Evolutionary conservation across 1,139 yeast species (phyloP).

Genomic region (Suhomyces bokatorum): DNA sequence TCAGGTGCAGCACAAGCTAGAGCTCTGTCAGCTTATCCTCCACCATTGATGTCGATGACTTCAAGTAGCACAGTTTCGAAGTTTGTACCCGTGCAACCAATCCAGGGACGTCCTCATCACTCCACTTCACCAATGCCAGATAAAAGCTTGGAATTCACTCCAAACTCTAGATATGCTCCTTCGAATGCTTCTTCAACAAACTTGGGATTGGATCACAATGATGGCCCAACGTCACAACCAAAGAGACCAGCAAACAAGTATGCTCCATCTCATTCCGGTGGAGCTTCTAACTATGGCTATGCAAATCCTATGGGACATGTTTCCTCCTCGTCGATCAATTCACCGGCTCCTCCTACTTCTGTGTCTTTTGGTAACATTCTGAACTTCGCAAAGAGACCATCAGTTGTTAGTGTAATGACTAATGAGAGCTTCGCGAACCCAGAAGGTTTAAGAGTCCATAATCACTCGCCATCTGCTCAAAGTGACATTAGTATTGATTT

Average conservation of each 20-base stretch:
- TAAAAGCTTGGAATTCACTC: slow-evolving; percentile 4
- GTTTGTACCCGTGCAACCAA: slow-evolving; percentile 20
- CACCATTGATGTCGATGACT: slow-evolving; percentile 17
- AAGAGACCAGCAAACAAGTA: slow-evolving; percentile 17
- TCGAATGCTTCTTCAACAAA: slow-evolving; percentile 27
- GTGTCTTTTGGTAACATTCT: slow-evolving; percentile 9
- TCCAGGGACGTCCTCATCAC: slow-evolving; percentile 4
- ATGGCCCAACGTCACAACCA: slow-evolving; percentile 12
- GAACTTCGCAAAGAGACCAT: slow-evolving; percentile 21
- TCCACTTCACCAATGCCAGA: slow-evolving; percentile 9
- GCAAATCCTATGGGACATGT: slow-evolving; percentile 19
- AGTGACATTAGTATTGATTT: slow-evolving; percentile 37
- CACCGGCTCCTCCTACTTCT: slow-evolving; percentile 16
- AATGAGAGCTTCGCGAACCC: slow-evolving; percentile 23
- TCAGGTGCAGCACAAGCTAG: slow-evolving; percentile 17
- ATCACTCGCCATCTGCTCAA: slow-evolving; percentile 32
- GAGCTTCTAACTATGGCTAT: slow-evolving; percentile 4
- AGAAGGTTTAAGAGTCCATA: slow-evolving; percentile 20
- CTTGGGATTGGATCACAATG: slow-evolving; percentile 16
- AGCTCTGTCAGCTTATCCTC: slow-evolving; percentile 7
- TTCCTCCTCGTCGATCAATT: slow-evolving; percentile 17
- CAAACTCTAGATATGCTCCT: slow-evolving; percentile 30
- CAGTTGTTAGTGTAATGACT: slow-evolving; percentile 29
- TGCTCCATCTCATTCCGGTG: slow-evolving; percentile 17
- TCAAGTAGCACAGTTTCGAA: slow-evolving; percentile 20